These are phyloP conservation scores for Dictyostelium capitatum DNA, from an alignment of 78 protist genomes.

Conservation along the genomic window DNA sequence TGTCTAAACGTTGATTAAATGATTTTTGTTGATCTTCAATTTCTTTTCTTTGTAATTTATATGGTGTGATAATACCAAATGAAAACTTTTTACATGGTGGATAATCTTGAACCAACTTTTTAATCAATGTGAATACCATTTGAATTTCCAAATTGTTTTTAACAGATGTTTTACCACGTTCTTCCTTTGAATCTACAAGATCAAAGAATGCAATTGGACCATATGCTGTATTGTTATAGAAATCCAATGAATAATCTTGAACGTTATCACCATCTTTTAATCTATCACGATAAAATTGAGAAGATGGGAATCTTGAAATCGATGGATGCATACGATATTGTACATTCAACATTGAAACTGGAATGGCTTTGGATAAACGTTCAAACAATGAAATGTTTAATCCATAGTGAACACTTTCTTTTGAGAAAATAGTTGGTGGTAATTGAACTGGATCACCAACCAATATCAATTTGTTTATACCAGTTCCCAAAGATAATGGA, in stretches of 20 bases:
- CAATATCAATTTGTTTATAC: slow-evolving; percentile 45
- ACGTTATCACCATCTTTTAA: slow-evolving; percentile 77
- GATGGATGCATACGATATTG: slow-evolving; percentile 95
- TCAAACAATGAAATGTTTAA: slow-evolving; percentile 67
- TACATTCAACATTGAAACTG: slow-evolving; percentile 47
- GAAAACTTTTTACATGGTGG: slow-evolving; percentile 34
- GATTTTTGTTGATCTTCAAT: background rate
- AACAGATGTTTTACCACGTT: background rate
- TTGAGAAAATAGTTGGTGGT: slow-evolving; percentile 87
- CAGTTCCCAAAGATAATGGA: slow-evolving; percentile 30
- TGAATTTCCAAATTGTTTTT: slow-evolving; percentile 16
- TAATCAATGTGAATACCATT: slow-evolving; percentile 4
- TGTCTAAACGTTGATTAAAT: slow-evolving; percentile 21
- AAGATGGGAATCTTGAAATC: slow-evolving; percentile 85
- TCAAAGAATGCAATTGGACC: slow-evolving; percentile 45
- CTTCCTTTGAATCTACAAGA: slow-evolving; percentile 29
- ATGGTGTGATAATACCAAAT: slow-evolving; percentile 92
- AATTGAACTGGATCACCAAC: slow-evolving; percentile 92
- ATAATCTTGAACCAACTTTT: slow-evolving; percentile 7
- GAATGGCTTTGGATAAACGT: slow-evolving; percentile 9
- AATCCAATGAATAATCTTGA: background rate
- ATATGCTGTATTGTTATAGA: slow-evolving; percentile 6
- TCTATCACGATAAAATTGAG: slow-evolving; percentile 79
- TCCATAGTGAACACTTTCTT: background rate
- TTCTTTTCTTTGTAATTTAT: slow-evolving; percentile 83